Evolutionary conservation across 345 rosid species (phyloP).

Genomic region (Crucihimalaya himalaica): DNA sequence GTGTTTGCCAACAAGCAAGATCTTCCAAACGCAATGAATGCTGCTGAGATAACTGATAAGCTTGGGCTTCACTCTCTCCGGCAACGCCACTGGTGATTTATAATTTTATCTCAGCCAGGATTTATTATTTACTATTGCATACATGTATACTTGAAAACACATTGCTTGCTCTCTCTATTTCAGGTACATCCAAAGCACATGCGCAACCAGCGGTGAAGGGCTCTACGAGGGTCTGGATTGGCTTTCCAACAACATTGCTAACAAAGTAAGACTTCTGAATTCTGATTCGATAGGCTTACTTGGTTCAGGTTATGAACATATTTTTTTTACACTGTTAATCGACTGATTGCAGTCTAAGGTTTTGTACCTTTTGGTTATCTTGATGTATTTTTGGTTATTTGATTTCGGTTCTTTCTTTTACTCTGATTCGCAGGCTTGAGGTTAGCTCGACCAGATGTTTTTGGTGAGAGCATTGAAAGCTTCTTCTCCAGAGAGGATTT

Average conservation of each 20-base stretch:
- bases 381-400: not conserved
- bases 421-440: constrained; percentile 32
- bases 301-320: not conserved
- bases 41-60: constrained; percentile 72
- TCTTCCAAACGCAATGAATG: constrained; percentile 75
- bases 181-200: constrained; percentile 43
- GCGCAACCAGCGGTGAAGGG: constrained; percentile 43
- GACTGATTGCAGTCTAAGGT: not conserved
- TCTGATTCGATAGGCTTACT: constrained; percentile 10
- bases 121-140: not conserved
- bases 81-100: constrained; percentile 60
- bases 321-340: not conserved
- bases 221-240: constrained; percentile 43
- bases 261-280: constrained; percentile 34
- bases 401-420: not conserved
- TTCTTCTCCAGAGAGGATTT: constrained; percentile 12
- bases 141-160: not conserved
- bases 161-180: not conserved
- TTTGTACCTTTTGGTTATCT: not conserved
- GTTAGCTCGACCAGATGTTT: constrained; percentile 7
- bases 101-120: not conserved
- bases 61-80: constrained; percentile 69
- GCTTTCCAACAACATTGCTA: constrained; percentile 47
- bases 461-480: not conserved
- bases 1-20: constrained; percentile 77